Evolutionary conservation across 2,329 filamentous ascomycete genomes (phyloP), one percentile per base, ranked within the genome.

Genomic region (Plenodomus biglobosus): DNA sequence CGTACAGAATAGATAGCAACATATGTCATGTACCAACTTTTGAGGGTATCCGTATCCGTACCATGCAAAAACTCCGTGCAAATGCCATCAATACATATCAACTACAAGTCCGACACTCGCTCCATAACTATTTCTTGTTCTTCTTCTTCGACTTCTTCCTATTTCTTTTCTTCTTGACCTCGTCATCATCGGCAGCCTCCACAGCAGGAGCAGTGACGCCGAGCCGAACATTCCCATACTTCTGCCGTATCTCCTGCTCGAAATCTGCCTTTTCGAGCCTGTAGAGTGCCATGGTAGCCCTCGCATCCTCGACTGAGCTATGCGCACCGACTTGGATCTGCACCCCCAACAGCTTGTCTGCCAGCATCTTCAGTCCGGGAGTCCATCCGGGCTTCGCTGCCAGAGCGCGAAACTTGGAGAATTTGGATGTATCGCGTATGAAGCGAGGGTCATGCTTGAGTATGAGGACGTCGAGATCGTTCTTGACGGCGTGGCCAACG

Each of bases 261-360:
- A 99, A 96, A 0, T 80, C 87, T 16, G 85, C 79, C 75, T 96
- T 97, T 69, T 91, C 84, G 57, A 84, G 83, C 53, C 88, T 81
- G 66, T 95, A 97, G 36, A 99, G 75, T 46, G 92, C 75, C 91
- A 99, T 97, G 0, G 91, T 86, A 4, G 89, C 90, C 58, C 90
- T 79, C 1, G 94, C 94, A 76, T 99, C 94, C 62, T 85, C 83
- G 45, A 86, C 76, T 61, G 79, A 82, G 44, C 78, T 82, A 74
- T 86, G 83, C 52, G 80, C 78, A 1, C 81, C 82, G 3, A 74
- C 75, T 63, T 85, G 83, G 21, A 85, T 85, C 48, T 79, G 77
- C 45, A 84, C 62, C 0, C 83, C 83, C 30, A 85, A 60, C 46
- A 84, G 71, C 56, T 81, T 78, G 50, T 77, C 76, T 17, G 80